Conservation (phyloP, 2,329 filamentous ascomycete species). For the Ceratocystis huliohia region DNA sequence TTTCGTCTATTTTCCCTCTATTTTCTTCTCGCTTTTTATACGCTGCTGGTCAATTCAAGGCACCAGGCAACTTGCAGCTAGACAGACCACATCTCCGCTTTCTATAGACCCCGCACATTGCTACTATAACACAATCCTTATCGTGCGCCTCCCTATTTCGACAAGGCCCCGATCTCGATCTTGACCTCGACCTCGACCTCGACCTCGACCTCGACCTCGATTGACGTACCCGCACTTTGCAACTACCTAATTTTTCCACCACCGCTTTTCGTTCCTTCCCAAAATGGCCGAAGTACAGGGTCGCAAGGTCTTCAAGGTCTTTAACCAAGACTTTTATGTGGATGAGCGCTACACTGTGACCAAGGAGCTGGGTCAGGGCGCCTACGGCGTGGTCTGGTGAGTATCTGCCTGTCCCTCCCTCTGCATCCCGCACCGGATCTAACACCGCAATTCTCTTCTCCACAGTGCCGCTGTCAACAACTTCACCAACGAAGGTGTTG, state of each 20-base stretch:
- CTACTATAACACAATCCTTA: neutral
- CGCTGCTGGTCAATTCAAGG: too few relatives aligned
- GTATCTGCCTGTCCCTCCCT: conserved; percentile 21
- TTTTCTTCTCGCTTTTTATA: too few relatives aligned
- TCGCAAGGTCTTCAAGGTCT: conserved; percentile 96
- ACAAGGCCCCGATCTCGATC: neutral
- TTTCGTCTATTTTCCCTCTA: too few relatives aligned
- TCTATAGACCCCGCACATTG: conserved; percentile 5
- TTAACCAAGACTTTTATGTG: conserved; percentile 98
- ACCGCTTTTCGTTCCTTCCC: conserved; percentile 13
- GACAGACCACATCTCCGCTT: conserved; percentile 11
- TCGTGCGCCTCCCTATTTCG: neutral
- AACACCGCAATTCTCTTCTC: conserved; percentile 17
- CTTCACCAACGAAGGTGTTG: conserved; percentile 82
- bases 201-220: too few relatives aligned
- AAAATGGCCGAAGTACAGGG: conserved; percentile 34
- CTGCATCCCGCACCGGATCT: neutral
- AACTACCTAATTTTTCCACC: neutral
- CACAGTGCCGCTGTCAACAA: conserved; percentile 79
- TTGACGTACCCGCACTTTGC: neutral
- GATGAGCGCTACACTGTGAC: conserved; percentile 97
- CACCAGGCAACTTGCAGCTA: neutral
- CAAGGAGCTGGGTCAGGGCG: conserved; percentile 95
- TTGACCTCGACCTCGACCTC: too few relatives aligned
- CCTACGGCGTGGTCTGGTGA: conserved; percentile 97